Conservation (phyloP, 306 rosid genomes). For the Bauhinia variegata region DNA sequence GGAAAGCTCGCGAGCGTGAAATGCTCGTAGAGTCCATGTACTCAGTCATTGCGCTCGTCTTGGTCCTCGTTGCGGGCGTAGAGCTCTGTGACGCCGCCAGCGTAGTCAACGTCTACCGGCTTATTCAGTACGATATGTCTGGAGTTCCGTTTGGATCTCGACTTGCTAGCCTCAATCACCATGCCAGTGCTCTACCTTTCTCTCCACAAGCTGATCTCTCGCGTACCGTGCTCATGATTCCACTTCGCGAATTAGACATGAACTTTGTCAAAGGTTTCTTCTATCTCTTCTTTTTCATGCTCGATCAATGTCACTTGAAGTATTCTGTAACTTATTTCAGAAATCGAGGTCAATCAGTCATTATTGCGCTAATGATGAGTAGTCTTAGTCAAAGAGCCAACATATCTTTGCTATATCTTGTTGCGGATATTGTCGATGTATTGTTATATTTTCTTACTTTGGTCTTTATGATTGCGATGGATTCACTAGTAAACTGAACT, state of each 20-base stretch:
- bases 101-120: slow-evolving; percentile 90
- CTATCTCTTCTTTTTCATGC: background rate
- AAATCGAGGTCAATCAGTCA: background rate
- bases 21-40: slow-evolving; percentile 65
- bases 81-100: slow-evolving; percentile 97
- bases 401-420: background rate
- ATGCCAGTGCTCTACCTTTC: slow-evolving; percentile 80
- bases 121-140: slow-evolving; percentile 91
- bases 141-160: slow-evolving; percentile 96
- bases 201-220: slow-evolving; percentile 90
- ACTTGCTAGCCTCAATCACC: slow-evolving; percentile 87
- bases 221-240: slow-evolving; percentile 83
- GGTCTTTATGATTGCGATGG: background rate
- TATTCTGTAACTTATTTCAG: slow-evolving; percentile 7
- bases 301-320: background rate
- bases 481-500: background rate
- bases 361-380: background rate
- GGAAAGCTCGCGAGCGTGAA: slow-evolving; percentile 54
- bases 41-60: slow-evolving; percentile 74
- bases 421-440: background rate
- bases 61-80: slow-evolving; percentile 79
- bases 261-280: slow-evolving; percentile 80
- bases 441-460: background rate
- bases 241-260: slow-evolving; percentile 81
- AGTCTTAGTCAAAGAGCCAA: slow-evolving; percentile 8